A percentile compares a stretch with the other conserved stretches of the same genome.
phyloP scores from a whole-genome alignment of 2,329 filamentous ascomycete genomes.

The Neophaeococcomyces mojaviensis region DNA sequence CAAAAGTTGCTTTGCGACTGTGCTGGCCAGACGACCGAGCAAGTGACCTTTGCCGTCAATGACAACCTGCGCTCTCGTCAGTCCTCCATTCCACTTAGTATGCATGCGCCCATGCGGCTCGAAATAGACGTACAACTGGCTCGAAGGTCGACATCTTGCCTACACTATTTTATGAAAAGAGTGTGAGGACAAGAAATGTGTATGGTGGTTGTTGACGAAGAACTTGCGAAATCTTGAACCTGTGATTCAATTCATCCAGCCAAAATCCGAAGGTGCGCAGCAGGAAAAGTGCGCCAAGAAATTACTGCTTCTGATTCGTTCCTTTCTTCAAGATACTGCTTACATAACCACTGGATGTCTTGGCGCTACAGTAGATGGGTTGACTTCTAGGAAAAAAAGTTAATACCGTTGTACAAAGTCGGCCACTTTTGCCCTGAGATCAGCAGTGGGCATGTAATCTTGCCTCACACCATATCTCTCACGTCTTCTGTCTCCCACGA shows the following conservation, averaged over 20 bases:
- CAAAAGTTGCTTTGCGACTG: conserved; percentile 37
- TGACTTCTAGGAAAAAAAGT: too few relatives aligned
- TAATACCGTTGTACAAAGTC: too few relatives aligned
- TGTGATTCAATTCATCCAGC: background rate
- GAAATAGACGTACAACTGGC: conserved; percentile 51
- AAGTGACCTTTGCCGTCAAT: conserved; percentile 99
- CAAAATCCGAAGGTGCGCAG: conserved; percentile 3
- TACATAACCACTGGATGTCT: too few relatives aligned
- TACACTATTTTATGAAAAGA: conserved; percentile 9
- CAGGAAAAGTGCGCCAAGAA: conserved; percentile 1
- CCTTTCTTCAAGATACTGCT: too few relatives aligned
- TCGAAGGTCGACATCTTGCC: conserved; percentile 60
- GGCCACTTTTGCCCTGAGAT: too few relatives aligned
- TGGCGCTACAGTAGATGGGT: too few relatives aligned
- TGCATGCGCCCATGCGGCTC: background rate
- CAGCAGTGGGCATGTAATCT: too few relatives aligned
- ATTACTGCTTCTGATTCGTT: too few relatives aligned
- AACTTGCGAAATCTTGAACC: conserved; percentile 2
- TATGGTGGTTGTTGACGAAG: background rate
- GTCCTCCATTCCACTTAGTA: conserved; percentile 22
- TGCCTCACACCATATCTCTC: too few relatives aligned
- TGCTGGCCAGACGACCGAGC: conserved; percentile 74
- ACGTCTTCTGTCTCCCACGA: too few relatives aligned
- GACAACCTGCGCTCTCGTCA: conserved; percentile 64
- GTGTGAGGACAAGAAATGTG: conserved; percentile 6